Percentiles rank a stretch among this genome's conserved stretches.
phyloP scores from a whole-genome alignment of 108 stramenopile genomes.

The Nitzschia sp. region DNA sequence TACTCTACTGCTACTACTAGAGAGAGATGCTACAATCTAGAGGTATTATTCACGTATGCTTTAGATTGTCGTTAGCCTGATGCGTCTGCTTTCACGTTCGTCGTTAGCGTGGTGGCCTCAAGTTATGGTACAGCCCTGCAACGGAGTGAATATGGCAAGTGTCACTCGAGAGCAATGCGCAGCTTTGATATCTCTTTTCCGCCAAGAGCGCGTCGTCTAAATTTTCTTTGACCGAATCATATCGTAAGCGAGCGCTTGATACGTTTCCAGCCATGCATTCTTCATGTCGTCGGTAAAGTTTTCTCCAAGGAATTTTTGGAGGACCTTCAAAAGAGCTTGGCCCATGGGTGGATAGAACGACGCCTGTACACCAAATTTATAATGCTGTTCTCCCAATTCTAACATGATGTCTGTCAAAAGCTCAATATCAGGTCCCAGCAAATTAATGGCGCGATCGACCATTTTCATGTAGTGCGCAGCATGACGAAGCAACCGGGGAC shows the following conservation, averaged over 20 bases:
- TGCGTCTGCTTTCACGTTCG: no score
- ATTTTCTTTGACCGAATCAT: conserved; percentile 33
- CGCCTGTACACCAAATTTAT: conserved; percentile 36
- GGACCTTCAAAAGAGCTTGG: conserved; percentile 29
- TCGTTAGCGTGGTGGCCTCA: no score
- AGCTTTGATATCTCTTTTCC: no score
- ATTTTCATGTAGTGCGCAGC: conserved; percentile 20
- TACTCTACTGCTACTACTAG: no score
- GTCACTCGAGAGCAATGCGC: no score
- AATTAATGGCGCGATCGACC: conserved; percentile 35
- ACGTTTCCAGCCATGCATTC: conserved; percentile 30
- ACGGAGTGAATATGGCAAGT: no score
- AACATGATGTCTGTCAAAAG: conserved; percentile 35
- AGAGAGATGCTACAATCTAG: no score
- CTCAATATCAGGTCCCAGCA: conserved; percentile 52
- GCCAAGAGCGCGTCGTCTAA: no score
- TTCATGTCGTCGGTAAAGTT: conserved; percentile 38
- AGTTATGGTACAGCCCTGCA: no score
- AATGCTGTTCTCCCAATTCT: conserved; percentile 45
- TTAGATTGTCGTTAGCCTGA: no score
- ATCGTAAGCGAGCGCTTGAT: conserved; percentile 22
- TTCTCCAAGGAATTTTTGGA: conserved; percentile 33
- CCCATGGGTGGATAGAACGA: conserved; percentile 49
- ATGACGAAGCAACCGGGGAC: conserved; percentile 10
- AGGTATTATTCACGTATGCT: no score